A percentile compares a stretch with the other conserved stretches of the same genome.
Conservation (phyloP, 192 early-diverging fungal genomes). For the Gonapodya sp. region DNA sequence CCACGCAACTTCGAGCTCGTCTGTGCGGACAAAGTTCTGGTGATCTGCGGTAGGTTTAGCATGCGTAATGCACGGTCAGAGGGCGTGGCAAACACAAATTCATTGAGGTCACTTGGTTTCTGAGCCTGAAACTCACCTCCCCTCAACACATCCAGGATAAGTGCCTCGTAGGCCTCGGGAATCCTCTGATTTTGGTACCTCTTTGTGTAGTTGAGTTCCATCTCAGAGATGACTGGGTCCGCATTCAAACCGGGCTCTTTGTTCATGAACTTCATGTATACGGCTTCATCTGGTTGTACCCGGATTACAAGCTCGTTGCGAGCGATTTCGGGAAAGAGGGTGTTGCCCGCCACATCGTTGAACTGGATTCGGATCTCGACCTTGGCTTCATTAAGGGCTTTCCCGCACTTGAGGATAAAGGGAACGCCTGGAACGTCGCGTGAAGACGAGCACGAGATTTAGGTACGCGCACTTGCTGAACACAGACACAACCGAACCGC, state of each 20-base stretch:
- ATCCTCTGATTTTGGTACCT: constrained; percentile 83
- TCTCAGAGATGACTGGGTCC: constrained; percentile 76
- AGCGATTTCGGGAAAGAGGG: constrained; percentile 59
- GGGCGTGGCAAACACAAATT: not conserved
- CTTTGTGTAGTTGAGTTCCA: constrained; percentile 84
- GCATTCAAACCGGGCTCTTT: constrained; percentile 57
- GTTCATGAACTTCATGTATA: constrained; percentile 11
- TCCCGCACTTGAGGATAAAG: constrained; percentile 61
- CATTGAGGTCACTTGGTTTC: no score
- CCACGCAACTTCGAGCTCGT: constrained; percentile 94
- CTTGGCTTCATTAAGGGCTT: constrained; percentile 78
- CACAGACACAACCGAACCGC: not conserved
- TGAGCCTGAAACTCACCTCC: constrained; percentile 97
- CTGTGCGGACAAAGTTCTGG: constrained; percentile 36
- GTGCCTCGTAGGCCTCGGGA: constrained; percentile 95
- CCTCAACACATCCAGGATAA: constrained; percentile 83
- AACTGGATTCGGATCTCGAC: constrained; percentile 95
- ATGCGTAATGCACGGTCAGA: not conserved
- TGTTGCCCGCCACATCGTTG: constrained; percentile 73
- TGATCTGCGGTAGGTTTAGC: not conserved
- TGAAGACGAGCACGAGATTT: not conserved
- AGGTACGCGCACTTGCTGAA: not conserved
- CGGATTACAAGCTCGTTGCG: constrained; percentile 95
- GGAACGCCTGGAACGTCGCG: constrained; percentile 37
- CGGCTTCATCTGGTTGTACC: constrained; percentile 77